Evolutionary conservation across 148 eudicot genomes (phyloP), one percentile per base, ranked within the genome.

Genomic region (Camellia japonica): DNA sequence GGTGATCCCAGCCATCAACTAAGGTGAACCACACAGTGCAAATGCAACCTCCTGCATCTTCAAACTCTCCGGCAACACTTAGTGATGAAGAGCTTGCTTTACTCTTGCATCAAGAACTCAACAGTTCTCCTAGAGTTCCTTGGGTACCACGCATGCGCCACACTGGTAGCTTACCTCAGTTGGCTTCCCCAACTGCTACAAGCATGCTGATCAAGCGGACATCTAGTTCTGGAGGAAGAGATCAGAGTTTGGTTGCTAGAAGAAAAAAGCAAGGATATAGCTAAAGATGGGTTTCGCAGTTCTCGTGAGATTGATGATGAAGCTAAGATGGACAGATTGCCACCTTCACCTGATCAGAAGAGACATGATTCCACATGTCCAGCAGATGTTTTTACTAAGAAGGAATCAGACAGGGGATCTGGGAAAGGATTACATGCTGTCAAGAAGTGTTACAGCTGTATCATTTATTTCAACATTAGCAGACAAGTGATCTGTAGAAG

Each of bases 1-100:
- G 87, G 80, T 74, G 94, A 89, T 78, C 79, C 18, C 92, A 87
- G 77, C 71, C 87, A 64, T 82, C 89, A 71, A 80, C 86, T 76
- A 93, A 87, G 84, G 83, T 86, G 59, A 85, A 84, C 79, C 84
- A 87, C 83, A 73, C 90, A 78, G 61, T 85, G 70, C 77, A 65
- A 23, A 84, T 86, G 81, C 86, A 90, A 68, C 82, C 86, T 85
- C 80, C 89, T 76, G 89, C 89, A 82, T 78, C 93, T 38, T 82
- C 95, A 61, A 93, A 60, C 86, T 56, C 89, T 83, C 84, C 97
- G 81, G 88, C 97, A 71, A 84, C 87, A 80, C 84, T 95, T 81
- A 95, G 97, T 84, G 99, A 96, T 81, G 99, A 96, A 89, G 97
- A 96, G 99, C 95, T 92, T 90, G 99, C 99, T 83, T 88, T 93